phyloP scores from a whole-genome alignment of 306 rosid genomes.

The Ormosia emarginata region DNA sequence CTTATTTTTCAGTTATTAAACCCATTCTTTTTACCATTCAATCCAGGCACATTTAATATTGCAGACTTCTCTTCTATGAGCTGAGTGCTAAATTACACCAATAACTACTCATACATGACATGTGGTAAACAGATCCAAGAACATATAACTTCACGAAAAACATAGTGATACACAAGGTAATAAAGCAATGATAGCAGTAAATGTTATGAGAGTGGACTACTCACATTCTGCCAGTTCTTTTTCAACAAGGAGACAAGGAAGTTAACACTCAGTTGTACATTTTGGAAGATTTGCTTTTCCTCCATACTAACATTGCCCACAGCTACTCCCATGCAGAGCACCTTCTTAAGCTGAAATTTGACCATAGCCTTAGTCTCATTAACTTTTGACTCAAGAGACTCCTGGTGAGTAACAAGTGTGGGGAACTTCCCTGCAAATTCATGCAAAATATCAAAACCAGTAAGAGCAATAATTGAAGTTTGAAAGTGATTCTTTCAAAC shows the following conservation, averaged over 20 bases:
- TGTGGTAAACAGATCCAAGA: too few relatives aligned
- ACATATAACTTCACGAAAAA: too few relatives aligned
- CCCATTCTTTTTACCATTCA: not conserved
- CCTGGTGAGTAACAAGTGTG: constrained; percentile 77
- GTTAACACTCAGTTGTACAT: constrained; percentile 78
- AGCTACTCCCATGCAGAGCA: constrained; percentile 90
- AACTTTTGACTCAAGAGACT: constrained; percentile 76
- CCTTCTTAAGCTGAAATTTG: constrained; percentile 84
- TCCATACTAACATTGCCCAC: constrained; percentile 87
- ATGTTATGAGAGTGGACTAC: constrained; percentile 7
- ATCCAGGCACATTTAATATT: not conserved
- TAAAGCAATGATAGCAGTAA: not conserved
- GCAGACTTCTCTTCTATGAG: not conserved
- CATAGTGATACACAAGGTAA: not conserved
- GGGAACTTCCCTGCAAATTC: constrained; percentile 69
- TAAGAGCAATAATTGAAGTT: too few relatives aligned
- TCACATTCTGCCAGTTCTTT: constrained; percentile 88
- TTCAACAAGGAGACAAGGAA: constrained; percentile 81
- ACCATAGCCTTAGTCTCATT: constrained; percentile 83
- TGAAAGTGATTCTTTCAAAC: not conserved
- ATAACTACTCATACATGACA: not conserved
- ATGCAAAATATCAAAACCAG: not conserved
- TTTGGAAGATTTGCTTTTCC: constrained; percentile 86
- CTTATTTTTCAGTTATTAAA: too few relatives aligned
- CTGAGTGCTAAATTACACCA: not conserved